Evolutionary conservation across 2,329 filamentous ascomycete genomes (phyloP).

Genomic region (Cyphellophora attinorum): DNA sequence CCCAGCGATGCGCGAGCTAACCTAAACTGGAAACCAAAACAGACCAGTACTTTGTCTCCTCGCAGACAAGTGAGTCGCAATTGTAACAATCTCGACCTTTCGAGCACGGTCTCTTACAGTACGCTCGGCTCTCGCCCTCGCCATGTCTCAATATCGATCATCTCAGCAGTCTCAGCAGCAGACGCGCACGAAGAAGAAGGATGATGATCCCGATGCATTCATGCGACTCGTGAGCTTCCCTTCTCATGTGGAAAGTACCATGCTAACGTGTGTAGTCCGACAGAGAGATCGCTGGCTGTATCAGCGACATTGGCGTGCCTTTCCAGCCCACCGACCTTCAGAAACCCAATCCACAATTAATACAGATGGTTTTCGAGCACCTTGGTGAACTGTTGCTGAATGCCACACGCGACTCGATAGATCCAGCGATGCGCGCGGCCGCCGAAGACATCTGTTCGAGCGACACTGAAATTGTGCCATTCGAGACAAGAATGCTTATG

Average conservation of each 20-base stretch:
- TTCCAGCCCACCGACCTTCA: slow-evolving; percentile 80
- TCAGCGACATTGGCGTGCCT: slow-evolving; percentile 88
- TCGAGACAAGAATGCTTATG: slow-evolving; percentile 88
- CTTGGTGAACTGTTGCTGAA: slow-evolving; percentile 92
- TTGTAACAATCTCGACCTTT: no score
- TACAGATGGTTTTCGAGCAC: slow-evolving; percentile 97
- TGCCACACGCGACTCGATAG: slow-evolving; percentile 82
- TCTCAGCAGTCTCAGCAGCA: slow-evolving; percentile 35
- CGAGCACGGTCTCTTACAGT: no score
- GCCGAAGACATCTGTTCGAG: slow-evolving; percentile 76
- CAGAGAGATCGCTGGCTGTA: slow-evolving; percentile 86
- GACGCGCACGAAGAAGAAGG: slow-evolving; percentile 42
- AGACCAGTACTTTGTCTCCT: no score
- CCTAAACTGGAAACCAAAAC: no score
- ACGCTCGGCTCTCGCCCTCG: no score
- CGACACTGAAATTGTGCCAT: slow-evolving; percentile 70
- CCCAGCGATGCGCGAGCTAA: no score
- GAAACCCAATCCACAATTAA: slow-evolving; percentile 87
- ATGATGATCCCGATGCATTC: slow-evolving; percentile 48
- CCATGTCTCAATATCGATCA: slow-evolving; percentile 42
- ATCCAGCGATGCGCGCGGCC: slow-evolving; percentile 88
- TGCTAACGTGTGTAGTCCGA: slow-evolving; percentile 44
- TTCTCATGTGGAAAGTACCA: no score
- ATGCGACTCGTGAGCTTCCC: slow-evolving; percentile 42
- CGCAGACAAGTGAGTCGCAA: no score